Evolutionary conservation across 495 filamentous ascomycete species (phyloP).

Genomic region (Articulospora tetracladia): DNA sequence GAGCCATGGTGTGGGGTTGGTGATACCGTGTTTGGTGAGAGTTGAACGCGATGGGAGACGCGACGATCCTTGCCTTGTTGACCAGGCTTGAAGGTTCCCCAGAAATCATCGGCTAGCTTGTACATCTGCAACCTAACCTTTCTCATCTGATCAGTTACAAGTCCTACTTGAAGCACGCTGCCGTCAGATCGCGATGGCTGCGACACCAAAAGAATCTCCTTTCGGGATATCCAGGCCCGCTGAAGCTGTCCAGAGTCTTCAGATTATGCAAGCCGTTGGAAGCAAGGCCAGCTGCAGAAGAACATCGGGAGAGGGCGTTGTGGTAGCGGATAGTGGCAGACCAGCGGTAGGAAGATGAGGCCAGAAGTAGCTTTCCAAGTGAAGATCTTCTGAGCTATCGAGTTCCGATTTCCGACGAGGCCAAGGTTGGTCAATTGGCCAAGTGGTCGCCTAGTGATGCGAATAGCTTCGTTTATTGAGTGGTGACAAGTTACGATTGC

Average conservation of each 20-base stretch:
- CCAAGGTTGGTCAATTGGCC: not conserved
- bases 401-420: not conserved
- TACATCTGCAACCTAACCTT: not conserved
- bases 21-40: not conserved
- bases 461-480: not conserved
- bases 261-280: not conserved
- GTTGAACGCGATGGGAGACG: slow-evolving; percentile 7
- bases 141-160: not conserved
- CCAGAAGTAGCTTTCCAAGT: not conserved
- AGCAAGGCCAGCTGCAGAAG: not conserved
- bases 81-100: not conserved
- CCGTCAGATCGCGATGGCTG: not conserved
- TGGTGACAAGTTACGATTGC: no score
- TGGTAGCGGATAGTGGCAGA: not conserved
- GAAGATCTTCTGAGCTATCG: not conserved
- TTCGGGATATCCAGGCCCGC: no score
- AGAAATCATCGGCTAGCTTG: no score
- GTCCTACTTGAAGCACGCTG: not conserved
- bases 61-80: slow-evolving; percentile 4
- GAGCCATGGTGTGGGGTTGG: slow-evolving; percentile 57
- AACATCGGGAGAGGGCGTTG: not conserved
- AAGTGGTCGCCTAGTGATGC: not conserved
- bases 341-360: not conserved
- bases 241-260: not conserved
- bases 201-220: not conserved